Conservation (phyloP, 1,139 yeast species). For the Yamadazyma triangularis region DNA sequence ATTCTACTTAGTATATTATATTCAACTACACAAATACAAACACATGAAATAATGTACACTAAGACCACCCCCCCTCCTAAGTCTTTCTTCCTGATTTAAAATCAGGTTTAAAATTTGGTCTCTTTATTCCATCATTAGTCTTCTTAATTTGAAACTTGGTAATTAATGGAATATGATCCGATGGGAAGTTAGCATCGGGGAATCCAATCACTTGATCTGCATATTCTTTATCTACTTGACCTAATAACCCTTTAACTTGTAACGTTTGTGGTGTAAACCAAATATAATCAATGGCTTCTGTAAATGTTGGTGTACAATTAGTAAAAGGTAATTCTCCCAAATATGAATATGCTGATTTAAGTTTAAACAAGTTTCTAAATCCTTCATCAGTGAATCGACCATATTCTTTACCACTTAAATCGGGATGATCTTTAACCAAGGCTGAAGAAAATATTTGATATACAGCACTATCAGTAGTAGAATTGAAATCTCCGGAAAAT, state of each 20-base stretch:
- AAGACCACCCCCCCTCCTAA: no score
- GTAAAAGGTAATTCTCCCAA: constrained; percentile 93
- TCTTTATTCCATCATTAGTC: constrained; percentile 22
- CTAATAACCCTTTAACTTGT: constrained; percentile 81
- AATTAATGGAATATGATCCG: constrained; percentile 87
- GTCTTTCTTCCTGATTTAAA: constrained; percentile 51
- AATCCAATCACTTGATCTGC: constrained; percentile 77
- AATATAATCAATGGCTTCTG: constrained; percentile 89
- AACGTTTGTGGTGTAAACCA: constrained; percentile 85
- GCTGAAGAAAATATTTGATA: constrained; percentile 86
- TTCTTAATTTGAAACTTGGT: constrained; percentile 73
- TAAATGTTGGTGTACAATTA: constrained; percentile 88
- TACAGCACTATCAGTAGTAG: constrained; percentile 83
- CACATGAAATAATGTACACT: no score
- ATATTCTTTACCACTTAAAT: constrained; percentile 81
- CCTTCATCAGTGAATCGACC: constrained; percentile 92
- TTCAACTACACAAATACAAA: no score
- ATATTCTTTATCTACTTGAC: constrained; percentile 77
- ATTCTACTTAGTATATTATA: no score
- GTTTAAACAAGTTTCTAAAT: constrained; percentile 71
- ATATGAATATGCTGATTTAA: constrained; percentile 80
- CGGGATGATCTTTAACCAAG: constrained; percentile 65
- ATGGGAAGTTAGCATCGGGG: constrained; percentile 91
- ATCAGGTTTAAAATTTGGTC: constrained; percentile 48
- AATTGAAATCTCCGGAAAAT: constrained; percentile 95